Conservation (phyloP, 306 rosid species). For the Sicyos edulis region DNA sequence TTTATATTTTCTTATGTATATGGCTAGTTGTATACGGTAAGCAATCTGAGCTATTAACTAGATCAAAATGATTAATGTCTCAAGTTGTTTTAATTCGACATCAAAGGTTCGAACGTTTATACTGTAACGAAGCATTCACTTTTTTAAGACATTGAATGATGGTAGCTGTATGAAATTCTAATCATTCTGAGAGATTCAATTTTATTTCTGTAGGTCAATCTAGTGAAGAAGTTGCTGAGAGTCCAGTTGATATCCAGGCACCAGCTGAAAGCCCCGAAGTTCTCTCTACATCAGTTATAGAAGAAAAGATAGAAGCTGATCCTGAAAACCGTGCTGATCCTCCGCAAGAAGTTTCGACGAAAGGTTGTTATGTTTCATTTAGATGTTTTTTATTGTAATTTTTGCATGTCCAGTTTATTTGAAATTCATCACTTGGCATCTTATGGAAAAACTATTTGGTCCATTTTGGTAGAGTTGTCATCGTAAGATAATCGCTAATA, state of each 20-base stretch:
- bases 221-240: slow-evolving; percentile 21
- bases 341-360: slow-evolving; percentile 29
- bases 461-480: neutral
- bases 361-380: slow-evolving; percentile 36
- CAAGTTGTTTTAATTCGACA: neutral
- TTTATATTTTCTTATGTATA: no score
- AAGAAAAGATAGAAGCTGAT: slow-evolving; percentile 28
- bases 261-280: slow-evolving; percentile 30
- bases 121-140: slow-evolving; percentile 6
- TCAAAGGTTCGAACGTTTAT: neutral
- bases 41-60: no score
- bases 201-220: slow-evolving; percentile 22
- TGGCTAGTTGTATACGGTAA: no score
- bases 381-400: slow-evolving; percentile 5
- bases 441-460: neutral
- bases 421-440: slow-evolving; percentile 1
- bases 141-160: slow-evolving; percentile 7
- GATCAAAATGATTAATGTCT: neutral
- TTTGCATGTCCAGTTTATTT: neutral
- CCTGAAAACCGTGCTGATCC: slow-evolving; percentile 31
- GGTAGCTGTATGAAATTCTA: slow-evolving; percentile 15
- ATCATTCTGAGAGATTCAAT: slow-evolving; percentile 21
- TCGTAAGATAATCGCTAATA: neutral
- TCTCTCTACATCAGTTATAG: slow-evolving; percentile 29
- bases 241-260: slow-evolving; percentile 17